A percentile compares a stretch with the other conserved stretches of the same genome.
Conservation (phyloP, 495 filamentous ascomycete species). For the Xylaria nigripes region DNA sequence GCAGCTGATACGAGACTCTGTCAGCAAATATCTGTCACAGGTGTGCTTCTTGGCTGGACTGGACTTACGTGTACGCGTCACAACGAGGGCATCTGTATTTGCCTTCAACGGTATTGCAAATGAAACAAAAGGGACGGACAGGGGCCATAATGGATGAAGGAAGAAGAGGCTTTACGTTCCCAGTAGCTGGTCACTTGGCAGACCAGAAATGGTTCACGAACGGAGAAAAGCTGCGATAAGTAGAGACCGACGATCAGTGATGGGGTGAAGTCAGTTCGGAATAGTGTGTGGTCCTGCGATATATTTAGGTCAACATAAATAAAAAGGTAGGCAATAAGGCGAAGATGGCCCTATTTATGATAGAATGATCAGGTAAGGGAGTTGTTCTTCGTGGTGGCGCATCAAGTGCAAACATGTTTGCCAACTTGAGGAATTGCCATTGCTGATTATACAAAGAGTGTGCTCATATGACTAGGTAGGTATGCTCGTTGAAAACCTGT, state of each 20-base stretch:
- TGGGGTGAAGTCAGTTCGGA: no score
- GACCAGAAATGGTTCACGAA: neutral
- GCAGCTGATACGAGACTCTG: constrained; percentile 43
- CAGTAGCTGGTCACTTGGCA: neutral
- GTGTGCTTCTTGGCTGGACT: neutral
- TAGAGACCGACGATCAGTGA: neutral
- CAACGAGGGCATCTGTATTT: constrained; percentile 60
- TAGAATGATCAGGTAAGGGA: no score
- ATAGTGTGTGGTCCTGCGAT: no score
- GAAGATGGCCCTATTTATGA: no score
- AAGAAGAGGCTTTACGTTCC: neutral
- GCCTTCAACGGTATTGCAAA: constrained; percentile 45
- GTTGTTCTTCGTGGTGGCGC: no score
- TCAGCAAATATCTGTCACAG: neutral
- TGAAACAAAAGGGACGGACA: constrained; percentile 34
- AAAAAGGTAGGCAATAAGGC: neutral
- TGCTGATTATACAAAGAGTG: no score
- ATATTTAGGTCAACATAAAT: no score
- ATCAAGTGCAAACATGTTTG: no score
- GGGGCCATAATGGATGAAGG: constrained; percentile 11
- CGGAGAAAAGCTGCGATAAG: neutral
- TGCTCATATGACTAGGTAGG: no score
- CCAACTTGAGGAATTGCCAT: no score
- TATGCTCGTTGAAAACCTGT: neutral
- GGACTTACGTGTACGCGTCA: constrained; percentile 47